These are phyloP conservation scores for Lecanicillium sp. DNA, from an alignment of 2,329 filamentous ascomycete species.

Conservation along the genomic window DNA sequence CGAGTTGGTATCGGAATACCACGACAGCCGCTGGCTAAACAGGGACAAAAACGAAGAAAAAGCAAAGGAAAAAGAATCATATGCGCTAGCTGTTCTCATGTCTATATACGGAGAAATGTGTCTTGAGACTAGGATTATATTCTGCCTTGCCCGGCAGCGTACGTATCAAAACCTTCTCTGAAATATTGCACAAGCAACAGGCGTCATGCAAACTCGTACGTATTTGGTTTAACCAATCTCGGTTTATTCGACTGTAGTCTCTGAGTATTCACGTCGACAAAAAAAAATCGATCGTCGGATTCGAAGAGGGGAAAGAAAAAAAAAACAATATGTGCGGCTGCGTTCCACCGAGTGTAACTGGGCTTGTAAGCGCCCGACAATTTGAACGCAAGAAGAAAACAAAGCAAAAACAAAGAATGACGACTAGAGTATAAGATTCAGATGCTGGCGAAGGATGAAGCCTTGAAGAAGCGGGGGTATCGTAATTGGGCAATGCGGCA, in stretches of 20 bases:
- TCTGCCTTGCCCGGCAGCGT: background rate
- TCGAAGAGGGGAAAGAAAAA: background rate
- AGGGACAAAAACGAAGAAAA: too few relatives aligned
- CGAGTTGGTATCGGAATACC: too few relatives aligned
- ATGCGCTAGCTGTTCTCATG: too few relatives aligned
- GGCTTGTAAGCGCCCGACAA: too few relatives aligned
- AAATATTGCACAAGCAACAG: background rate
- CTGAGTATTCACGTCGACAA: background rate
- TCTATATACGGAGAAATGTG: conserved; percentile 8
- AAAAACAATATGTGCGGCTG: too few relatives aligned
- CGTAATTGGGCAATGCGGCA: conserved; percentile 7
- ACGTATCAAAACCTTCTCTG: background rate
- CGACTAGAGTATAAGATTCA: conserved; percentile 14
- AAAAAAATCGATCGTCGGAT: too few relatives aligned
- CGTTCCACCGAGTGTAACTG: too few relatives aligned
- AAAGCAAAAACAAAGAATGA: conserved; percentile 1
- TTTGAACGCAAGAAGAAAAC: too few relatives aligned
- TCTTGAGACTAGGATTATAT: conserved; percentile 9
- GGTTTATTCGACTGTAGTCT: background rate
- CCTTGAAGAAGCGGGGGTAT: conserved; percentile 10
- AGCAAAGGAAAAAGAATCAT: too few relatives aligned
- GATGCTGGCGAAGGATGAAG: conserved; percentile 1
- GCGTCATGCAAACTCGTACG: background rate
- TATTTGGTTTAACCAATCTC: background rate
- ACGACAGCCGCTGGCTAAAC: too few relatives aligned